Conservation (phyloP, 164 flowering plant genomes). For the Chimonanthus salicifolius region DNA sequence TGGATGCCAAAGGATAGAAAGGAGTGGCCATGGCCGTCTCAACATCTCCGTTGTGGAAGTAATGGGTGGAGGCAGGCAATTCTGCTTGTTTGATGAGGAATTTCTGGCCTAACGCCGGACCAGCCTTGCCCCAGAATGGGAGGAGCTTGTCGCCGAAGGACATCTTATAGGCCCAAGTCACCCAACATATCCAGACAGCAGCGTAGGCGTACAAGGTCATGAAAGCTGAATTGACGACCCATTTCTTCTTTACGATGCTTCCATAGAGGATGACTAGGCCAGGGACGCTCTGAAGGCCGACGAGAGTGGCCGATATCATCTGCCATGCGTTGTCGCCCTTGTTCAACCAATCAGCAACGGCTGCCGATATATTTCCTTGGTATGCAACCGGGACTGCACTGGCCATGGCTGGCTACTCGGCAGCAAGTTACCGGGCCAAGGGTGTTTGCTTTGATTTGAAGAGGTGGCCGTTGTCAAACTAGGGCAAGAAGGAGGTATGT, state of each 20-base stretch:
- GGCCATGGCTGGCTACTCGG: neutral
- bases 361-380: slow-evolving; percentile 3
- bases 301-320: slow-evolving; percentile 14
- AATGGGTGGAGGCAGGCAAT: slow-evolving; percentile 1
- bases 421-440: too few species aligned
- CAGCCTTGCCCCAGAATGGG: slow-evolving; percentile 17
- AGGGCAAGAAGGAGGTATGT: too few species aligned
- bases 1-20: slow-evolving; percentile 13
- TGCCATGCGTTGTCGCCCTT: slow-evolving; percentile 21
- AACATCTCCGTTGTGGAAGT: slow-evolving; percentile 3
- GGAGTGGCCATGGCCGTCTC: slow-evolving; percentile 11
- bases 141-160: slow-evolving; percentile 15
- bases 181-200: slow-evolving; percentile 15
- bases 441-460: too few species aligned
- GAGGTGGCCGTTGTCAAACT: too few species aligned
- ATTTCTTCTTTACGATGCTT: slow-evolving; percentile 14
- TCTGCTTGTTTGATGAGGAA: slow-evolving; percentile 10
- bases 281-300: slow-evolving; percentile 9
- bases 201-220: slow-evolving; percentile 20
- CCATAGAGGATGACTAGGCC: too few species aligned
- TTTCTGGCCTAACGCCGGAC: slow-evolving; percentile 14
- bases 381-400: slow-evolving; percentile 1
- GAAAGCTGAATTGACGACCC: slow-evolving; percentile 19
- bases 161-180: slow-evolving; percentile 15
- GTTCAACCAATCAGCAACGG: slow-evolving; percentile 14